These are phyloP conservation scores for Agroathelia rolfsii DNA, from an alignment of 1,284 basidiomycete genomes.

Conservation along the genomic window DNA sequence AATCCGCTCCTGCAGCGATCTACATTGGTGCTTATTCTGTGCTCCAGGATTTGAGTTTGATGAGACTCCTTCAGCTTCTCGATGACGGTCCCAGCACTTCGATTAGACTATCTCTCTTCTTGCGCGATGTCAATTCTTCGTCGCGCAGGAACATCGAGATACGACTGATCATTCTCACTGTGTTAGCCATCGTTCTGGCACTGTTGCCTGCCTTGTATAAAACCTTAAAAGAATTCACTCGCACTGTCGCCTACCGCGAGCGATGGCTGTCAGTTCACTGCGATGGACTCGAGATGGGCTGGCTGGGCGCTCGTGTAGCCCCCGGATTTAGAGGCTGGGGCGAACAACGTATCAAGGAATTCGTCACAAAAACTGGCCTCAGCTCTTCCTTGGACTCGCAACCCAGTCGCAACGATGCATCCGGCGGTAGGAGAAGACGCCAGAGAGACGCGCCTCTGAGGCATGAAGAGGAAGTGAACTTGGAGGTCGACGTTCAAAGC, in stretches of 20 bases:
- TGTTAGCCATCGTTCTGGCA: constrained; percentile 47
- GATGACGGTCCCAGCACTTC: constrained; percentile 36
- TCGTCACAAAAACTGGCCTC: constrained; percentile 51
- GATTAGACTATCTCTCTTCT: constrained; percentile 19
- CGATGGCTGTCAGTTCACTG: constrained; percentile 57
- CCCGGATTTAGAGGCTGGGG: constrained; percentile 63
- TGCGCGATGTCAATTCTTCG: constrained; percentile 34
- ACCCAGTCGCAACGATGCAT: no score
- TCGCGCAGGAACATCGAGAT: no score
- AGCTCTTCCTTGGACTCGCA: constrained; percentile 50
- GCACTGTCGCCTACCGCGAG: constrained; percentile 41
- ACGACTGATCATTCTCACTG: constrained; percentile 61
- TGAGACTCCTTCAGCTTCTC: constrained; percentile 57
- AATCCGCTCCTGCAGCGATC: constrained; percentile 32
- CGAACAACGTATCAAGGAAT: constrained; percentile 59
- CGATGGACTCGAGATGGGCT: constrained; percentile 62
- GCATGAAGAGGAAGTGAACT: constrained; percentile 30
- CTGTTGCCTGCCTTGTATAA: constrained; percentile 57
- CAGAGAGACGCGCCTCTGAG: constrained; percentile 28
- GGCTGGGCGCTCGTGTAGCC: constrained; percentile 50
- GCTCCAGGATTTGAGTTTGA: constrained; percentile 63
- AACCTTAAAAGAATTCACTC: constrained; percentile 55
- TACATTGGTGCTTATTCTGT: constrained; percentile 56
- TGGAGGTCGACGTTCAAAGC: constrained; percentile 57
- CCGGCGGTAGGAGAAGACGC: constrained; percentile 20